Percentiles rank a stretch among this genome's conserved stretches.
These are phyloP conservation scores for Ceratobasidium sp. DNA, from an alignment of 1,284 basidiomycete species.

Conservation along the genomic window DNA sequence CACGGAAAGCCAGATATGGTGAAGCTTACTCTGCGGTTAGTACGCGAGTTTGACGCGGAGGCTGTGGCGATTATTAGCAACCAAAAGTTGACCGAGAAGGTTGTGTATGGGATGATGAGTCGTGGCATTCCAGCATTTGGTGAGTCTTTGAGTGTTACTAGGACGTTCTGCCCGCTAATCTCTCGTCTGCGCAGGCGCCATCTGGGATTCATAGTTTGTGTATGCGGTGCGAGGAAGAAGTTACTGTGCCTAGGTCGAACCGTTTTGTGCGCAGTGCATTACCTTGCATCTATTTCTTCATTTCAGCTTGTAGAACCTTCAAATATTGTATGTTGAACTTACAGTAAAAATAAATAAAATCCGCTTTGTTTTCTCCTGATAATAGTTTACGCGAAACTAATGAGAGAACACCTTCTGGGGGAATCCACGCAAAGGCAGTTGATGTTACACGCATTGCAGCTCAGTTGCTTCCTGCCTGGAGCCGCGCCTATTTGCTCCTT, in stretches of 20 bases:
- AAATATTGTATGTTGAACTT: slow-evolving; percentile 3
- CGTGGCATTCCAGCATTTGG: slow-evolving; percentile 70
- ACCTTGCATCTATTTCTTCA: neutral
- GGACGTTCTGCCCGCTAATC: neutral
- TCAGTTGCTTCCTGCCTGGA: slow-evolving; percentile 17
- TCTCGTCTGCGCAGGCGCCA: slow-evolving; percentile 42
- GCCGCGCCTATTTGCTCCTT: neutral
- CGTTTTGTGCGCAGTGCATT: neutral
- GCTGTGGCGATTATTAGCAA: slow-evolving; percentile 70
- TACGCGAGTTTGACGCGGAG: slow-evolving; percentile 69
- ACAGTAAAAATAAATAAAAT: slow-evolving; percentile 11
- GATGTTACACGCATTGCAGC: slow-evolving; percentile 1
- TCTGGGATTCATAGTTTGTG: slow-evolving; percentile 46
- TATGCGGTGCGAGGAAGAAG: neutral
- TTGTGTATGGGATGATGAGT: slow-evolving; percentile 56
- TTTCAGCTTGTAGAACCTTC: slow-evolving; percentile 3
- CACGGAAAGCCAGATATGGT: slow-evolving; percentile 73
- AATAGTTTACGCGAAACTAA: slow-evolving; percentile 15
- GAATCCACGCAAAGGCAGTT: slow-evolving; percentile 15
- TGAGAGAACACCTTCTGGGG: neutral
- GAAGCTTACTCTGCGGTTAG: slow-evolving; percentile 58
- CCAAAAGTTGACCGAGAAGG: slow-evolving; percentile 67
- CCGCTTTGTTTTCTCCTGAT: slow-evolving; percentile 10
- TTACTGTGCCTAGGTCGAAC: neutral
- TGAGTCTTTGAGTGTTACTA: slow-evolving; percentile 47